phyloP scores from a whole-genome alignment of 352 stramenopile genomes.

The Pythium myriotylum region DNA sequence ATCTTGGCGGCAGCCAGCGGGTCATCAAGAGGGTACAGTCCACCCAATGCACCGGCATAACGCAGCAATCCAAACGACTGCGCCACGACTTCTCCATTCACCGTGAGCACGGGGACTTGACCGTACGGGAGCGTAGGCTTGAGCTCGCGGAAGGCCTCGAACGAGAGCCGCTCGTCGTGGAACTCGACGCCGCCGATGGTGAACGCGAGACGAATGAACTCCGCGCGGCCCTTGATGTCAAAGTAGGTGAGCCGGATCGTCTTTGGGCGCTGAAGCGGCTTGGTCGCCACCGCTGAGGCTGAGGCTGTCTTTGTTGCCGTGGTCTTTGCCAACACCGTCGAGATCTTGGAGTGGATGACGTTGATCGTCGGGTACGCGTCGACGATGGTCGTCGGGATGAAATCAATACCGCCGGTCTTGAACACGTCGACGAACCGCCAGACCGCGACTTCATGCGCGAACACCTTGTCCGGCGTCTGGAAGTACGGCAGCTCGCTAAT shows the following conservation, averaged over 20 bases:
- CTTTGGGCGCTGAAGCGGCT: not conserved
- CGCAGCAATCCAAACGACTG: slow-evolving; percentile 31
- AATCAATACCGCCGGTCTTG: not conserved
- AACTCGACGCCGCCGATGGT: slow-evolving; percentile 36
- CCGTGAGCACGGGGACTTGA: slow-evolving; percentile 34
- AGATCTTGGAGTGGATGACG: slow-evolving; percentile 19
- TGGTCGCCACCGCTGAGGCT: not conserved
- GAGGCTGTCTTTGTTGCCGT: not conserved
- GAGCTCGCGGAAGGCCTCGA: slow-evolving; percentile 21
- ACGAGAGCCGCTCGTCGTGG: slow-evolving; percentile 33
- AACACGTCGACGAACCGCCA: slow-evolving; percentile 7
- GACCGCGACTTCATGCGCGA: slow-evolving; percentile 25
- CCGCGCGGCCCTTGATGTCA: slow-evolving; percentile 6
- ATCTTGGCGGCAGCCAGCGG: not conserved
- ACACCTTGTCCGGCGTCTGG: slow-evolving; percentile 4
- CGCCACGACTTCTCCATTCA: slow-evolving; percentile 22
- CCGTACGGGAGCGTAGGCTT: slow-evolving; percentile 36
- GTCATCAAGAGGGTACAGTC: slow-evolving; percentile 28
- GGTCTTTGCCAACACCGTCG: not conserved
- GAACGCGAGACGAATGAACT: slow-evolving; percentile 28
- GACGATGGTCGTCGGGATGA: slow-evolving; percentile 11
- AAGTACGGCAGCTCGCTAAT: not conserved
- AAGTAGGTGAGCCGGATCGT: slow-evolving; percentile 13
- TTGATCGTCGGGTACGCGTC: slow-evolving; percentile 6
- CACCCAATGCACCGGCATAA: slow-evolving; percentile 30